These are phyloP conservation scores for Protea cynaroides DNA, from an alignment of 164 flowering plant genomes.

Conservation along the genomic window DNA sequence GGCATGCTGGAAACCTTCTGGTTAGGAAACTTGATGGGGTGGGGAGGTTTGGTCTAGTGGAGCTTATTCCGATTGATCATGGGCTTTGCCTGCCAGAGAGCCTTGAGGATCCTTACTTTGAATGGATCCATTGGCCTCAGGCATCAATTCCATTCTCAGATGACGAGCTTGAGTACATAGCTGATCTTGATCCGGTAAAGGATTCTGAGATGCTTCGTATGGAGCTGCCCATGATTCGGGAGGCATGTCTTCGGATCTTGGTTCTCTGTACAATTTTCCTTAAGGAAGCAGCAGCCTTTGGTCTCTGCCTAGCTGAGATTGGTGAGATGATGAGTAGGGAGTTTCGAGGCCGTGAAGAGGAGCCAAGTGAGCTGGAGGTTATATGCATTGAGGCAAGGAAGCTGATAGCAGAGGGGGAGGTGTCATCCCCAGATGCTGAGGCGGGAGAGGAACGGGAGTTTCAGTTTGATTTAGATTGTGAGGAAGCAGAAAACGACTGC, in stretches of 20 bases:
- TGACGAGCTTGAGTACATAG: constrained; percentile 59
- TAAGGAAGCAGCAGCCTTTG: constrained; percentile 52
- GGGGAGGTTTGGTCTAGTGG: constrained; percentile 51
- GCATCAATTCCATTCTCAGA: constrained; percentile 66
- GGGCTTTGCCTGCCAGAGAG: constrained; percentile 66
- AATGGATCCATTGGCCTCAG: constrained; percentile 80
- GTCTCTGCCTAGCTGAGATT: constrained; percentile 57
- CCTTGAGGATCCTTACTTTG: constrained; percentile 71
- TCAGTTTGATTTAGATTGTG: constrained; percentile 44
- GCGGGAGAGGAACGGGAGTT: constrained; percentile 27
- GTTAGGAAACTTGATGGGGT: constrained; percentile 47
- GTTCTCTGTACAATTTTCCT: constrained; percentile 52
- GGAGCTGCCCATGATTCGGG: constrained; percentile 68
- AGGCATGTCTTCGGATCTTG: constrained; percentile 55
- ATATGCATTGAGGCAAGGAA: constrained; percentile 52
- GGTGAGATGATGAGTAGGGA: constrained; percentile 77
- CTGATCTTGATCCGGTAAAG: constrained; percentile 39
- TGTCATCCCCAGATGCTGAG: constrained; percentile 8
- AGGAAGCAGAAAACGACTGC: constrained; percentile 21
- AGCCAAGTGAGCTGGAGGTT: constrained; percentile 61
- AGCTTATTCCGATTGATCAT: constrained; percentile 68
- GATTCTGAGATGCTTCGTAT: constrained; percentile 57
- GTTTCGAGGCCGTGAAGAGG: constrained; percentile 39
- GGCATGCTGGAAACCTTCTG: constrained; percentile 65
- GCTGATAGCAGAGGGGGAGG: constrained; percentile 22